Conservation (phyloP, 306 rosid species). For the Sphenostylis stenocarpa region DNA sequence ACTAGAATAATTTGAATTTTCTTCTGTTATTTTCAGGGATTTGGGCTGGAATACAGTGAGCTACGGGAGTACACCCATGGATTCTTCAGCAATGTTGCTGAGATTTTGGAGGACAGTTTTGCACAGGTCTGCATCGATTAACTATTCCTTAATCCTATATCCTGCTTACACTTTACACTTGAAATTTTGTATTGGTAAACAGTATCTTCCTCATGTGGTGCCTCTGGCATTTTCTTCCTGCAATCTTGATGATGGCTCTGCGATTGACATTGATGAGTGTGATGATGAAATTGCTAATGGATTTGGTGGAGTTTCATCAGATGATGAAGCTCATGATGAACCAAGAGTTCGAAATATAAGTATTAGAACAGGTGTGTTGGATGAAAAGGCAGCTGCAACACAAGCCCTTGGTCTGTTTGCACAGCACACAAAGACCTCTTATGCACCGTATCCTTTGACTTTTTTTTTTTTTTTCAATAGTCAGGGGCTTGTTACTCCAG, state of each 20-base stretch:
- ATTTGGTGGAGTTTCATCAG: conserved; percentile 98
- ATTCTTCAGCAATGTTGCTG: conserved; percentile 93
- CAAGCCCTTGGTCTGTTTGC: conserved; percentile 99
- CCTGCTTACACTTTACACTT: conserved; percentile 33
- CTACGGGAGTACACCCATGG: conserved; percentile 99
- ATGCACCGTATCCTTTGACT: conserved; percentile 83
- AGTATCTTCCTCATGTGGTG: conserved; percentile 97
- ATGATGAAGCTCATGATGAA: conserved; percentile 96
- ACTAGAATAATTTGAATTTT: conserved; percentile 33
- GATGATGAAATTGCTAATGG: conserved; percentile 82
- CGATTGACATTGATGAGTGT: conserved; percentile 81
- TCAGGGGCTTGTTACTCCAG: background rate
- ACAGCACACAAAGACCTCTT: conserved; percentile 74
- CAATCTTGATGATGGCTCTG: conserved; percentile 99
- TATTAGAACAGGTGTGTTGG: conserved; percentile 94
- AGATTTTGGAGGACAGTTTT: conserved; percentile 87
- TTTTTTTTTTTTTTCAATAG: background rate
- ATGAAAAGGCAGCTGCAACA: conserved; percentile 99
- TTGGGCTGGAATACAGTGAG: conserved; percentile 87
- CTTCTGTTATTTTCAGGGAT: conserved; percentile 64
- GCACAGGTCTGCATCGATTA: conserved; percentile 60
- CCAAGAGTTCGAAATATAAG: conserved; percentile 95
- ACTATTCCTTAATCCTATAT: conserved; percentile 23
- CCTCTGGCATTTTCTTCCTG: conserved; percentile 92
- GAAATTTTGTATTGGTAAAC: conserved; percentile 42